A percentile compares a stretch with the other conserved stretches of the same genome.
Conservation (phyloP, 2,329 filamentous ascomycete species). For the Clarireedia homoeocarpa region DNA sequence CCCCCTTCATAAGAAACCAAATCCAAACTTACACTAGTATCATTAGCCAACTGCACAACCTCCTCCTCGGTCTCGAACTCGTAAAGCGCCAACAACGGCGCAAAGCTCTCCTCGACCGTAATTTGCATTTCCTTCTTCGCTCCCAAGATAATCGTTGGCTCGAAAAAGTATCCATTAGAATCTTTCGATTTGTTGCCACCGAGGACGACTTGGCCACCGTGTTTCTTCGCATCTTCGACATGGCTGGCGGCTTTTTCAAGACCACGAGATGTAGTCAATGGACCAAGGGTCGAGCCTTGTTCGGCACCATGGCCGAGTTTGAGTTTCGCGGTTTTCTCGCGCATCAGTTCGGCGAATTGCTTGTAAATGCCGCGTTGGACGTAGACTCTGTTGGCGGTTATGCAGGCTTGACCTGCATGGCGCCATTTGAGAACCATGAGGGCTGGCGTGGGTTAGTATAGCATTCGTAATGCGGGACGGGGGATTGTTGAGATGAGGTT, state of each 20-base stretch:
- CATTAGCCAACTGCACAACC: conserved; percentile 50
- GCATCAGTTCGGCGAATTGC: conserved; percentile 47
- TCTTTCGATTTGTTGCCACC: conserved; percentile 47
- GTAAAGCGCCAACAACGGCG: conserved; percentile 55
- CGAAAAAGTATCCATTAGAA: conserved; percentile 57
- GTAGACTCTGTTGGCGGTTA: conserved; percentile 58
- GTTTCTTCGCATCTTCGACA: conserved; percentile 54
- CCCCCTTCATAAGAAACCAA: neutral
- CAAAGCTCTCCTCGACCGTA: conserved; percentile 55
- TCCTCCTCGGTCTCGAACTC: conserved; percentile 60
- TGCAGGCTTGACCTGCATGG: conserved; percentile 57
- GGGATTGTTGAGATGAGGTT: no score
- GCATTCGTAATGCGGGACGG: neutral
- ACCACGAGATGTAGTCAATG: conserved; percentile 47
- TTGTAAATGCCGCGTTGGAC: conserved; percentile 57
- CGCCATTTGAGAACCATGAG: conserved; percentile 45
- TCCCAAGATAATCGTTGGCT: conserved; percentile 56
- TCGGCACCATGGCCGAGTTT: conserved; percentile 54
- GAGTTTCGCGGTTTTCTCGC: conserved; percentile 43
- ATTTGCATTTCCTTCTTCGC: conserved; percentile 51
- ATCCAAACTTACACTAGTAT: conserved; percentile 35
- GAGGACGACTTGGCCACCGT: conserved; percentile 55
- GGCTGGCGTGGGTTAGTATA: conserved; percentile 14
- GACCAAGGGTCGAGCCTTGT: conserved; percentile 50
- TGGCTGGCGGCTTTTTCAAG: conserved; percentile 51